phyloP scores from a whole-genome alignment of 202 grass and related monocot species.

The Hordeum pubiflorum region DNA sequence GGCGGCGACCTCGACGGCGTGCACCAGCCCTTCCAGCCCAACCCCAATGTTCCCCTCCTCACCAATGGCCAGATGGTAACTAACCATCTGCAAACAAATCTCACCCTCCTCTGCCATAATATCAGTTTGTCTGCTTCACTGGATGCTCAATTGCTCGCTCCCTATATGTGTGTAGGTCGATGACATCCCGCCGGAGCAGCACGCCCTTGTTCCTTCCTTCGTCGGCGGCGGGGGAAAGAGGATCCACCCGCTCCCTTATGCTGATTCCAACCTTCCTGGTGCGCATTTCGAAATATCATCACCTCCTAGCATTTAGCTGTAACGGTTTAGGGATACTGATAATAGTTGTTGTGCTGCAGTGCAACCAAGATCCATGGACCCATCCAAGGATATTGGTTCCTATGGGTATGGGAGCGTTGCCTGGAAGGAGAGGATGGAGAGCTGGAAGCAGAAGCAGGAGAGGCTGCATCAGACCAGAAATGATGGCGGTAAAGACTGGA shows the following conservation, averaged over 20 bases:
- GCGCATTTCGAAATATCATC: background rate
- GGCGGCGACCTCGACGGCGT: slow-evolving; percentile 35
- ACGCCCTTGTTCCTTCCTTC: slow-evolving; percentile 77
- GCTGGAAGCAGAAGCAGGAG: slow-evolving; percentile 93
- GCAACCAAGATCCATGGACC: slow-evolving; percentile 89
- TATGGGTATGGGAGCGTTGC: slow-evolving; percentile 90
- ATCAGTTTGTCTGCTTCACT: too few species aligned
- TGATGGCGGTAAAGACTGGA: slow-evolving; percentile 48
- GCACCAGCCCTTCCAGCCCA: slow-evolving; percentile 15
- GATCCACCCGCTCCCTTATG: slow-evolving; percentile 76
- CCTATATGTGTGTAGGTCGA: slow-evolving; percentile 33
- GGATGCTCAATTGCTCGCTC: background rate
- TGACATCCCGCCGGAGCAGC: slow-evolving; percentile 86
- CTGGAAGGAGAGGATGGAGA: slow-evolving; percentile 89
- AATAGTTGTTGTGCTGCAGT: slow-evolving; percentile 28
- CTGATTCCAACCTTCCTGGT: slow-evolving; percentile 70
- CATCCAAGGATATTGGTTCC: slow-evolving; percentile 77
- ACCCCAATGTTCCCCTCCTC: slow-evolving; percentile 70
- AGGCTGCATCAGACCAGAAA: slow-evolving; percentile 46
- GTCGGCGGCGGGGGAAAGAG: slow-evolving; percentile 61
- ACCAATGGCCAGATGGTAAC: slow-evolving; percentile 84
- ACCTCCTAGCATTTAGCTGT: background rate
- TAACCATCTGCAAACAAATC: slow-evolving; percentile 2
- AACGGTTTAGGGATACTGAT: background rate
- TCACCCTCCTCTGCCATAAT: background rate